A percentile compares a stretch with the other conserved stretches of the same genome.
These are phyloP conservation scores for Ottelia alismoides DNA, from an alignment of 106 monocot genomes.

Conservation along the genomic window DNA sequence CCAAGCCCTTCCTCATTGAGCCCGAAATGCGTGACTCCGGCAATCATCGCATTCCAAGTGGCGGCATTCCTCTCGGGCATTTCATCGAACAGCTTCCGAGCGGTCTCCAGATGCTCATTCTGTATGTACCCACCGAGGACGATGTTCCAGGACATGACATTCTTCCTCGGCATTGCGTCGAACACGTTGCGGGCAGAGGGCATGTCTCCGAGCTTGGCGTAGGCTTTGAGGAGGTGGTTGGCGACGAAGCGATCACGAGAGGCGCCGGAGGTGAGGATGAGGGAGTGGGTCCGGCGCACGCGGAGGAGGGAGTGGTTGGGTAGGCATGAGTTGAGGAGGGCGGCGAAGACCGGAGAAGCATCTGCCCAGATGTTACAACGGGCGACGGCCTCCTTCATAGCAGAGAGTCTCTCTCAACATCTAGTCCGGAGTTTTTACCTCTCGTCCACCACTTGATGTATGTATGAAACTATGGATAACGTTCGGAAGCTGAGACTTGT, in stretches of 20 bases:
- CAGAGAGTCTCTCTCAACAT: too few relatives aligned
- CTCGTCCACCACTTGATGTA: too few relatives aligned
- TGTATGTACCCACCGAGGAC: constrained; percentile 38
- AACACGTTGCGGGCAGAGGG: constrained; percentile 21
- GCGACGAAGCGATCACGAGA: constrained; percentile 48
- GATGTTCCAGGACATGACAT: constrained; percentile 67
- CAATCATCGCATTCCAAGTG: constrained; percentile 61
- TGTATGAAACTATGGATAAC: too few relatives aligned
- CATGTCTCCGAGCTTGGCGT: constrained; percentile 28
- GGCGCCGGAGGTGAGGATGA: constrained; percentile 45
- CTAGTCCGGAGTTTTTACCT: too few relatives aligned
- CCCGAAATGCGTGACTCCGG: constrained; percentile 40
- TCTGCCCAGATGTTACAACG: constrained; percentile 9
- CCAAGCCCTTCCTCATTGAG: constrained; percentile 33
- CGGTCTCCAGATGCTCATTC: constrained; percentile 25
- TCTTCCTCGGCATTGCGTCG: constrained; percentile 38
- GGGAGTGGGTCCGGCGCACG: constrained; percentile 35
- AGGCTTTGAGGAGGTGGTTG: constrained; percentile 66
- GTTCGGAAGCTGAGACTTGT: too few relatives aligned
- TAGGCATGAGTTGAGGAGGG: constrained; percentile 31
- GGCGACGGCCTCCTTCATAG: too few relatives aligned
- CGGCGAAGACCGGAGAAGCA: constrained; percentile 27
- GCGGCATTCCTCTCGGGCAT: constrained; percentile 65
- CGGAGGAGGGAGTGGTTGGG: constrained; percentile 10
- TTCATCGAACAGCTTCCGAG: constrained; percentile 39